A percentile compares a stretch with the other conserved stretches of the same genome.
These are phyloP conservation scores for Hibiscus syriacus DNA, from an alignment of 345 rosid genomes.

Conservation along the genomic window DNA sequence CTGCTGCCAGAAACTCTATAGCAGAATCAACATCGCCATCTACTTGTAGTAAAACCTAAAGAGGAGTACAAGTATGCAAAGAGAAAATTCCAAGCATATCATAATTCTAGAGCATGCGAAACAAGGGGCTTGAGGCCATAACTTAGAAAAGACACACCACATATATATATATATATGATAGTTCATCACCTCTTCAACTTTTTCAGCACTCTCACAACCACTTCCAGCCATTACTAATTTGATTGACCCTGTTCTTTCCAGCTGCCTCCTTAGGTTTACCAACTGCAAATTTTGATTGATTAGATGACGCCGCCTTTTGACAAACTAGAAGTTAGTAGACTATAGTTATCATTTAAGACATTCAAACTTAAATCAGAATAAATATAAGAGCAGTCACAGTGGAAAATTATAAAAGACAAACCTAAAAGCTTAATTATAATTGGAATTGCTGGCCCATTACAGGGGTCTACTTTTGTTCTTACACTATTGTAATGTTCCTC, in stretches of 20 bases:
- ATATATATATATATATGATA: too few species aligned
- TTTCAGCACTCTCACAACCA: slow-evolving; percentile 57
- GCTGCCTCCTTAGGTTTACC: slow-evolving; percentile 38
- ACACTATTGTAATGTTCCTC: slow-evolving; percentile 85
- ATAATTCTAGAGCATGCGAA: neutral
- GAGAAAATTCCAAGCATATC: neutral
- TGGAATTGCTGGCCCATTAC: slow-evolving; percentile 67
- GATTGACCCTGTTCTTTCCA: slow-evolving; percentile 34
- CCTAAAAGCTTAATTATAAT: slow-evolving; percentile 60
- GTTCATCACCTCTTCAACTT: slow-evolving; percentile 59
- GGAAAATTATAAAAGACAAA: too few species aligned
- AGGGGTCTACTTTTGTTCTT: slow-evolving; percentile 20
- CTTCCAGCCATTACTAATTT: slow-evolving; percentile 80
- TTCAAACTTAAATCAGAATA: slow-evolving; percentile 9
- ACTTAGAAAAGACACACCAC: neutral
- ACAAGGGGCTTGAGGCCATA: neutral
- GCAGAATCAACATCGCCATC: slow-evolving; percentile 81
- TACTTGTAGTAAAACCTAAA: slow-evolving; percentile 14
- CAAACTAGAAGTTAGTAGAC: slow-evolving; percentile 44
- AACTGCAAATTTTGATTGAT: slow-evolving; percentile 48
- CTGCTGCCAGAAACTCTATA: slow-evolving; percentile 70
- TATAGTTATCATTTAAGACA: slow-evolving; percentile 7
- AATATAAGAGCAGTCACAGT: neutral
- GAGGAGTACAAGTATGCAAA: slow-evolving; percentile 4
- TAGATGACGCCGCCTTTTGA: slow-evolving; percentile 65